A percentile compares a stretch with the other conserved stretches of the same genome.
Conservation (phyloP, 148 eudicot species). For the Vaccinium vitisidaea region DNA sequence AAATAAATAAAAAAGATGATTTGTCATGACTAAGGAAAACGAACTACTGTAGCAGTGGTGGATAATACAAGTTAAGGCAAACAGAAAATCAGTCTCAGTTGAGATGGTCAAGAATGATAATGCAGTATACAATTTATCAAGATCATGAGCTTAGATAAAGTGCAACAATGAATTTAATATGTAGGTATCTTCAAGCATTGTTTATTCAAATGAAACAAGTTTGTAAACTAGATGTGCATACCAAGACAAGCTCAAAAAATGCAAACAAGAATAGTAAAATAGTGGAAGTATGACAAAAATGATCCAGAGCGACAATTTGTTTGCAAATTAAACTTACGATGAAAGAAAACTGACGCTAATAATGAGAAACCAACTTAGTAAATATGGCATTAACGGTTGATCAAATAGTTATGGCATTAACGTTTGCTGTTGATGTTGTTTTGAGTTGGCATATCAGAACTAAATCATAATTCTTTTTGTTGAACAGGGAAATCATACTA, state of each 20-base stretch:
- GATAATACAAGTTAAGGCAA: neutral
- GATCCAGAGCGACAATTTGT: neutral
- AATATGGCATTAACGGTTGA: neutral
- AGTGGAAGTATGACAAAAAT: neutral
- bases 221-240: neutral
- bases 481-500: too few species aligned
- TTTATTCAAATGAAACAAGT: neutral
- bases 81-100: neutral
- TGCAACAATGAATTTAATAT: neutral
- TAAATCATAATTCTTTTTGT: neutral
- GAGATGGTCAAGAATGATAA: slow-evolving; percentile 11
- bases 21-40: neutral
- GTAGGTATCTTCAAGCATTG: neutral
- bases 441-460: neutral
- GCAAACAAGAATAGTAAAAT: neutral
- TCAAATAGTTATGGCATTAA: neutral
- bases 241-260: neutral
- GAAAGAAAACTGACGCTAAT: neutral
- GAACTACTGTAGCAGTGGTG: slow-evolving; percentile 16
- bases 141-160: neutral
- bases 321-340: neutral
- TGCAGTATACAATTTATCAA: neutral
- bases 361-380: neutral
- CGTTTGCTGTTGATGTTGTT: neutral
- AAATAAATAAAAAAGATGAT: neutral